Percentiles rank a stretch among this genome's conserved stretches.
Conservation (phyloP, 2,329 filamentous ascomycete genomes). For the Alternaria panax region DNA sequence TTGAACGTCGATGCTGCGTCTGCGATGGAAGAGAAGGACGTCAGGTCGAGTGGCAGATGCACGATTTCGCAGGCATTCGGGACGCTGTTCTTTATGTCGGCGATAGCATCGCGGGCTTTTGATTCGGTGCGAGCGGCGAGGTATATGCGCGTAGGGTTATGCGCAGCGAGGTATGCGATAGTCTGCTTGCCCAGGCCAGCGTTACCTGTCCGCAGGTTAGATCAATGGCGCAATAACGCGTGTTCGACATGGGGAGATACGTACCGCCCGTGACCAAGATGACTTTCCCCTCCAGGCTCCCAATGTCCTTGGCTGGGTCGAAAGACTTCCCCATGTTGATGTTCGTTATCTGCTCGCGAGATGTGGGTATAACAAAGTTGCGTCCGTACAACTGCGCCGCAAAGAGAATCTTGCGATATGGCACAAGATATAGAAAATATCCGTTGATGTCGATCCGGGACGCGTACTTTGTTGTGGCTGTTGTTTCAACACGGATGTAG, state of each 20-base stretch:
- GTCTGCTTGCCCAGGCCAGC: constrained; percentile 58
- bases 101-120: constrained; percentile 53
- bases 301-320: constrained; percentile 35
- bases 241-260: not conserved
- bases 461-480: not conserved
- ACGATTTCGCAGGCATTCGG: constrained; percentile 48
- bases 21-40: constrained; percentile 52
- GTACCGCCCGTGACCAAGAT: constrained; percentile 49
- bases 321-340: constrained; percentile 33
- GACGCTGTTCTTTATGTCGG: constrained; percentile 46
- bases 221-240: not conserved
- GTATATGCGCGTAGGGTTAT: constrained; percentile 56
- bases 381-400: constrained; percentile 10
- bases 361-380: constrained; percentile 18
- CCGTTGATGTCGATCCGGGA: not conserved
- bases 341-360: constrained; percentile 6
- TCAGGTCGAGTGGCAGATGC: constrained; percentile 53
- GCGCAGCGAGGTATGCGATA: constrained; percentile 53
- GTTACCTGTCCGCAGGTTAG: constrained; percentile 47
- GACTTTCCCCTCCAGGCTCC: constrained; percentile 41
- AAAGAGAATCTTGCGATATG: constrained; percentile 5
- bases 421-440: constrained; percentile 4
- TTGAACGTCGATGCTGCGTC: constrained; percentile 49
- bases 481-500: not conserved
- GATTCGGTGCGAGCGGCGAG: constrained; percentile 55